Base-by-base conservation (phyloP, 495 filamentous ascomycete species). In the Penicillium coprophilum region DNA sequence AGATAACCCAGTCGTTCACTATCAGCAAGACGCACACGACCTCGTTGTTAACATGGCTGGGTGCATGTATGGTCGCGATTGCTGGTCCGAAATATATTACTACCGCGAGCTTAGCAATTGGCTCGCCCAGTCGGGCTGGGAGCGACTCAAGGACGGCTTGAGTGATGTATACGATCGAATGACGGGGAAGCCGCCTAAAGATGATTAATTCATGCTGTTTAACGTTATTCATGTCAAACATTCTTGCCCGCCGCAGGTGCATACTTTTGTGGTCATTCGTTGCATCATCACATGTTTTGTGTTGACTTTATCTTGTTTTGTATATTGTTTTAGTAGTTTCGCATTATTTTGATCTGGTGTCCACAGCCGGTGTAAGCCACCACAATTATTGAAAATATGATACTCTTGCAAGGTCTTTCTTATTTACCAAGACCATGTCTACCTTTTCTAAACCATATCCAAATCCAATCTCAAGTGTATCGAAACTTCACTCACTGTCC, bases 31-130 rank as follows among this genome's bases (percentile, higher is more conserved):
- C 31, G 92, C 92, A 44, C 81, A 89, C 17, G 94, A 99, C 70
- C 95, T 99, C 63, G 62, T 97, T n/a, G 92, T 99, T 59, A 99
- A 97, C 68, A 97, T 97, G 93, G 94, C 94, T 2, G 95, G 95
- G 3, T 99, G 94, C 68, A 88, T 93, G 65, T 97, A 88, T 84
- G 94, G 94, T 4, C 83, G 94, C 21, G 95, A 99, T 75, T 99
- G 94, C 68, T 97, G 95, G 94, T 85, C 87, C 28, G 94, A 99
- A 74, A 96, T 99, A 81, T 92, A 95, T 71, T 85, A 86, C 62
- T 99, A 89, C 74, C 87, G 93, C 13, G 87, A 93, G 62, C 74
- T 96, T 61, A 93, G 90, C 76, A 90, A 96, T 57, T 82, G 82
- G 68, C 80, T 96, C 19, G 96, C 96, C 73, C 82, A 89, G 32